Conservation (phyloP, 2,329 filamentous ascomycete genomes). For the Akanthomyces dipterigenus region DNA sequence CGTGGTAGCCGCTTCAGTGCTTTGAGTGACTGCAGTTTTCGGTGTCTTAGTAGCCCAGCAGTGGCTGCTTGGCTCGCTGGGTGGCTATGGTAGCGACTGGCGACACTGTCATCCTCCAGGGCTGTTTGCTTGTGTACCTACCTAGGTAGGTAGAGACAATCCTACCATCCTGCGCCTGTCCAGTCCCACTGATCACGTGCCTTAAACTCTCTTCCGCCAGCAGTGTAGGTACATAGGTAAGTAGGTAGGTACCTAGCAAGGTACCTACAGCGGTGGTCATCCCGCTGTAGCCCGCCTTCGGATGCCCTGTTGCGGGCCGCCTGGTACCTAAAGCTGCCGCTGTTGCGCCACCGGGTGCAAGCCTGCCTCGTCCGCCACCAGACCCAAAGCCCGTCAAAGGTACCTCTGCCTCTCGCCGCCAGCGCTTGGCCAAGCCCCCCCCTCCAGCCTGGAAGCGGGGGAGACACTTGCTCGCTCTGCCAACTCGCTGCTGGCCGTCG, state of each 20-base stretch:
- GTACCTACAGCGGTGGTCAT: not conserved
- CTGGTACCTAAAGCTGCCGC: not conserved
- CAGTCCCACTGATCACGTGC: not conserved
- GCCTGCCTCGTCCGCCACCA: not conserved
- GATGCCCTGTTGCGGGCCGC: not conserved
- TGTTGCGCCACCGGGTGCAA: not conserved
- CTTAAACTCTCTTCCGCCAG: not conserved
- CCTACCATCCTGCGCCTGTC: too few relatives aligned
- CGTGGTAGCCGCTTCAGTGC: too few relatives aligned
- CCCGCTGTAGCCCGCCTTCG: not conserved
- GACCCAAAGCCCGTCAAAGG: not conserved
- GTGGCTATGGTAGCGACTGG: too few relatives aligned
- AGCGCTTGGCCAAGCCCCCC: not conserved
- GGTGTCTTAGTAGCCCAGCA: too few relatives aligned
- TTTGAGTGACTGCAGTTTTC: too few relatives aligned
- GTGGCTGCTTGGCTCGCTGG: too few relatives aligned
- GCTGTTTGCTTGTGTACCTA: too few relatives aligned
- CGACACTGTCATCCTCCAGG: too few relatives aligned
- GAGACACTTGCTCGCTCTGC: not conserved
- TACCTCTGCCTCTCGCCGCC: not conserved
- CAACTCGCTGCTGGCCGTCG: conserved; percentile 2
- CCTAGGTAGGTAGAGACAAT: too few relatives aligned
- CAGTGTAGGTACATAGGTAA: too few relatives aligned
- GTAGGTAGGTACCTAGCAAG: not conserved
- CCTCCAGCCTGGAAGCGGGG: conserved; percentile 1